These are phyloP conservation scores for Stagonosporopsis chrysanthemi DNA, from an alignment of 2,329 filamentous ascomycete species.

Conservation along the genomic window DNA sequence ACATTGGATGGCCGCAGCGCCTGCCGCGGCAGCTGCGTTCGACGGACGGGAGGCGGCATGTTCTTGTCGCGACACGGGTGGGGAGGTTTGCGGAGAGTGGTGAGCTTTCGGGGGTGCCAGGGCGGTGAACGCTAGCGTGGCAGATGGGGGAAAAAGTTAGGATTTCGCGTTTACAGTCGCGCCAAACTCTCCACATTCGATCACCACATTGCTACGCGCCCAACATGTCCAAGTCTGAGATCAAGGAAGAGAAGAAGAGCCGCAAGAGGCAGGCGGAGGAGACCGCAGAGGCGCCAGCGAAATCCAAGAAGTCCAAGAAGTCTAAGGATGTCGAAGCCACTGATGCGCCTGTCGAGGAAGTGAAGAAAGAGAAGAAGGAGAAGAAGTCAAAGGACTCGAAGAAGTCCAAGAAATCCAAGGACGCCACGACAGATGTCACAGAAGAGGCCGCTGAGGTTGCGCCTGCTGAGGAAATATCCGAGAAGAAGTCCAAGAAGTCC, in stretches of 20 bases:
- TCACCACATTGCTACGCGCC: constrained; percentile 18
- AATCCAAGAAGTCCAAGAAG: constrained; percentile 41
- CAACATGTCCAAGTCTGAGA: constrained; percentile 34
- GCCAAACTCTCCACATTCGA: constrained; percentile 18
- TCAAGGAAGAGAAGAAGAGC: constrained; percentile 42
- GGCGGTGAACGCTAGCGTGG: constrained; percentile 30
- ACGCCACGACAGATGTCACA: constrained; percentile 23
- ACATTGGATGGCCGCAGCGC: constrained; percentile 30
- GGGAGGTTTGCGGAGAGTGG: constrained; percentile 17
- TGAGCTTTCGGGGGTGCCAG: constrained; percentile 28
- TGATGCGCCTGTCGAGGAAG: constrained; percentile 27
- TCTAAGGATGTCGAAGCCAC: constrained; percentile 25
- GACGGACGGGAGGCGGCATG: constrained; percentile 42
- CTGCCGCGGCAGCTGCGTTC: constrained; percentile 39
- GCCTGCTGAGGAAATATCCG: constrained; percentile 27
- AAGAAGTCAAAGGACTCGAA: constrained; percentile 32
- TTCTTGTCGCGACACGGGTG: constrained; percentile 14
- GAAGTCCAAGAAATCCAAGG: constrained; percentile 45
- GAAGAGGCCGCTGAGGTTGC: constrained; percentile 25
- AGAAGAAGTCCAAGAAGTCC: constrained; percentile 32
- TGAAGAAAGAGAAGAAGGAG: constrained; percentile 36
- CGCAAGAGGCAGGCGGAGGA: constrained; percentile 45
- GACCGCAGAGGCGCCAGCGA: constrained; percentile 19
- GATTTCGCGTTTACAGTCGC: constrained; percentile 19
- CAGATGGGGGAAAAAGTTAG: constrained; percentile 29